Base-by-base conservation (phyloP, 1,284 basidiomycete genomes). In the Irpex sp. region DNA sequence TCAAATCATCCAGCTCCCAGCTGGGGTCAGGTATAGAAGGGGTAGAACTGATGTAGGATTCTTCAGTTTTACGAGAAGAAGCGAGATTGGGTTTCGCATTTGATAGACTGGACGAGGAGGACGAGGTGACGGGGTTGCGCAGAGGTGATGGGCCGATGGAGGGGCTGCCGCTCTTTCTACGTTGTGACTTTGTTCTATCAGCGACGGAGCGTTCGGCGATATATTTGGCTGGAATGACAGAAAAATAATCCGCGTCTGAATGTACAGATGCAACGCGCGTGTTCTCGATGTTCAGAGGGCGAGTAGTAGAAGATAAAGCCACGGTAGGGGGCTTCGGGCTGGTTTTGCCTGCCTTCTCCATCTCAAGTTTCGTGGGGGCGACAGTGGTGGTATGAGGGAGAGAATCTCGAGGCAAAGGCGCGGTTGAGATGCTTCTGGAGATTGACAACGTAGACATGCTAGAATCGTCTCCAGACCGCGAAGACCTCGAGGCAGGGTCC, bases 1-100 rank as follows among this genome's bases (percentile, higher is more conserved):
- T 63, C 6, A 74, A 67, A 50, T 70, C 71, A 6, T 66, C 58
- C 36, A 74, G 65, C 8, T 70, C 67, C 71, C 71, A 73, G 35
- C 61, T 7, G 26, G 49, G 17, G 51, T 60, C 43, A 55, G 13
- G 5, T 33, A 7, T 8, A 49, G 35, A 31, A 26, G 33, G 21
- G 13, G 11, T 35, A 6, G 53, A 9, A 35, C 53, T 31, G 8
- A 26, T 31, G 11, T 55, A 9, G 13, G 53, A 55, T 33, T 9
- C n/a, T 11, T 55, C 26, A 11, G n/a, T 55, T 31, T 33, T 35
- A 21, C 26, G 26, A 26, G 26, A 26, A 26, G 53, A 33, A 17
- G 53, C 8, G 26, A 31, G 31, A 55, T 56, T 26, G 17, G 15
- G 9, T 9, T 56, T 33, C 17, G 36, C 17, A 13, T 56, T 33